Evolutionary conservation across 192 early-diverging fungal species (phyloP), one percentile per base, ranked within the genome.

Genomic region (Coemansia sp.): DNA sequence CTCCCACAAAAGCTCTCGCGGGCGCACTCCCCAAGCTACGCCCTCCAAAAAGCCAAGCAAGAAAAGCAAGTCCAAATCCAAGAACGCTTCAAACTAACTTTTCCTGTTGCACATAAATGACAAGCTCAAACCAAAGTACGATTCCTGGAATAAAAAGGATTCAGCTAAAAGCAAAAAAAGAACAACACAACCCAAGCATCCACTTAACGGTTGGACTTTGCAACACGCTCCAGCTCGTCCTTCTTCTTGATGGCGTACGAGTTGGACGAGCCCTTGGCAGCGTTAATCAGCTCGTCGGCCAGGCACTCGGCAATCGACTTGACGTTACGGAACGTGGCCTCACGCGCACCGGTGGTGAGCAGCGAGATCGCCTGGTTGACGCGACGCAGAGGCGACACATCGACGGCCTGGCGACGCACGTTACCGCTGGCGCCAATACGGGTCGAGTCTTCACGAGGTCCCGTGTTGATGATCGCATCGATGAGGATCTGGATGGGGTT

Each of bases 211-310:
- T 84, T 84, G 60, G 70, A 73, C 82, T 84, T 84, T 73, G 82
- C 82, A 57, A 84, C 82, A 74, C 82, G 82, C 74, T 93, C 93
- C 59, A 95, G 83, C 79, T 96, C 95, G 83, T 96, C 96, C 92
- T 98, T 98, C 94, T 97, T 97, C 89, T 97, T 98, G 91, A 97
- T 98, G 72, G 95, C 96, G 83, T 98, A 98, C 67, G 94, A 96
- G 90, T 98, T 98, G 83, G 96, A 94, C 58, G 94, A 96, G 64
- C 96, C 94, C 95, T 89, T 92, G 73, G 90, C 89, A 67, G 95
- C 96, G 86, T 98, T 97, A 87, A 97, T 97, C 70, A 98, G 89
- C 86, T 98, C 95, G 87, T 98, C 95, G 70, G 95, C 96, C 61
- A 97, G 89, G 86, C 96, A 97, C 86, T 98, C 96, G 68, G 95